Percentiles rank a stretch among this genome's conserved stretches.
These are phyloP conservation scores for Scenedesmus sp. DNA, from an alignment of 163 green algal species.

Conservation along the genomic window DNA sequence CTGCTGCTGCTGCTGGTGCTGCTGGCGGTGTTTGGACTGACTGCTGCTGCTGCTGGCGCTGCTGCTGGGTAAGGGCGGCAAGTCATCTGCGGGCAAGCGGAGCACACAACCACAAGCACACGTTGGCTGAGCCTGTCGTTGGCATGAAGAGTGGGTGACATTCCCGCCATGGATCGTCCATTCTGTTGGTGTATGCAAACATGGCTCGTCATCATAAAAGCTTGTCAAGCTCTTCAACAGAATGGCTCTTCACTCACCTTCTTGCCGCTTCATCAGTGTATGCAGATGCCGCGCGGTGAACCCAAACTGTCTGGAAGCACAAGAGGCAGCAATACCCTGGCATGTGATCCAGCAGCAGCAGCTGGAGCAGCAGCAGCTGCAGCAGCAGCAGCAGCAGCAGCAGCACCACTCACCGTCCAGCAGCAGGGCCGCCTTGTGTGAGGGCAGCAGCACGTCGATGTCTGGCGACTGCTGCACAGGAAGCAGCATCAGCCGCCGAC, in stretches of 20 bases:
- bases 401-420: conserved; percentile 12
- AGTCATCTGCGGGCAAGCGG: neutral
- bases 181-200: neutral
- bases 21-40: neutral
- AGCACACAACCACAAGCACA: neutral
- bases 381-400: neutral
- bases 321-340: too few relatives aligned
- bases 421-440: conserved; percentile 22
- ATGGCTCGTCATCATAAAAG: neutral
- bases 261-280: too few relatives aligned
- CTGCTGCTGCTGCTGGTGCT: neutral
- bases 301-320: too few relatives aligned
- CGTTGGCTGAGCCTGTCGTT: too few relatives aligned
- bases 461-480: conserved; percentile 38
- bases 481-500: neutral
- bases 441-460: conserved; percentile 43
- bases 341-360: too few relatives aligned
- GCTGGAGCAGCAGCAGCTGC: neutral
- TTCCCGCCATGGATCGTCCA: neutral
- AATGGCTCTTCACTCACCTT: too few relatives aligned
- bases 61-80: neutral
- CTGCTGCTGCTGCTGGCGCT: neutral
- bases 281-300: too few relatives aligned
- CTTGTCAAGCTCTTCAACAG: neutral
- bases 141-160: too few relatives aligned